These are phyloP conservation scores for Zygoascus meyerae DNA, from an alignment of 1,139 yeast species.

Conservation along the genomic window DNA sequence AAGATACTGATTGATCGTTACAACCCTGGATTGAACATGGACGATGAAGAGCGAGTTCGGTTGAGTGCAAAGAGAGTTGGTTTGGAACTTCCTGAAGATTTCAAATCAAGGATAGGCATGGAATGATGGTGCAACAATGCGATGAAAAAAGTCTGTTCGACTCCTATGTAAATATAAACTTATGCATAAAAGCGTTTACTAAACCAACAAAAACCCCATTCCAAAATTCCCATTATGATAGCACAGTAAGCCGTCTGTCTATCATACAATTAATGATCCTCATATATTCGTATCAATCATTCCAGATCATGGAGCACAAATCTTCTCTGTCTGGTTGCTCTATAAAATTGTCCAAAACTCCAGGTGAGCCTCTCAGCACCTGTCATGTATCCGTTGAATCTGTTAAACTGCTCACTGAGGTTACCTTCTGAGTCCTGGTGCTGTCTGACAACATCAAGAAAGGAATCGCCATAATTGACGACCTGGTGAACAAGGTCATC, in stretches of 20 bases:
- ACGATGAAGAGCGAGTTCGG: conserved; percentile 69
- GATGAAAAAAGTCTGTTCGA: too few relatives aligned
- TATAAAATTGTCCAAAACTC: conserved; percentile 82
- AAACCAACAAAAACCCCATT: not conserved
- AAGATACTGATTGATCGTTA: conserved; percentile 76
- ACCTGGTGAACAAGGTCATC: conserved; percentile 19
- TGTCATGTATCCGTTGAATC: conserved; percentile 72
- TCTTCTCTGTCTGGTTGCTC: conserved; percentile 45
- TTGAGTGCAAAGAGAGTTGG: conserved; percentile 86
- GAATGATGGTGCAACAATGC: not conserved
- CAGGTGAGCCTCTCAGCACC: conserved; percentile 88
- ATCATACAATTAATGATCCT: not conserved
- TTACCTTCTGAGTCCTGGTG: conserved; percentile 72
- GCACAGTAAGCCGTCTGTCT: too few relatives aligned
- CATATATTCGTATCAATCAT: conserved; percentile 1
- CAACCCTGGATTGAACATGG: conserved; percentile 75
- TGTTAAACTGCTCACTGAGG: conserved; percentile 86
- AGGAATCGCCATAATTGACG: conserved; percentile 61
- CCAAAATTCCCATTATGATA: not conserved
- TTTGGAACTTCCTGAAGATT: conserved; percentile 46
- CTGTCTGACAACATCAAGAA: conserved; percentile 59
- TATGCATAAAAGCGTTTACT: not conserved
- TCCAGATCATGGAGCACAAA: conserved; percentile 2
- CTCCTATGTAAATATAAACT: not conserved
- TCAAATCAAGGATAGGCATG: conserved; percentile 1